These are phyloP conservation scores for Fusarium mexicanum DNA, from an alignment of 2,329 filamentous ascomycete genomes.

Conservation along the genomic window DNA sequence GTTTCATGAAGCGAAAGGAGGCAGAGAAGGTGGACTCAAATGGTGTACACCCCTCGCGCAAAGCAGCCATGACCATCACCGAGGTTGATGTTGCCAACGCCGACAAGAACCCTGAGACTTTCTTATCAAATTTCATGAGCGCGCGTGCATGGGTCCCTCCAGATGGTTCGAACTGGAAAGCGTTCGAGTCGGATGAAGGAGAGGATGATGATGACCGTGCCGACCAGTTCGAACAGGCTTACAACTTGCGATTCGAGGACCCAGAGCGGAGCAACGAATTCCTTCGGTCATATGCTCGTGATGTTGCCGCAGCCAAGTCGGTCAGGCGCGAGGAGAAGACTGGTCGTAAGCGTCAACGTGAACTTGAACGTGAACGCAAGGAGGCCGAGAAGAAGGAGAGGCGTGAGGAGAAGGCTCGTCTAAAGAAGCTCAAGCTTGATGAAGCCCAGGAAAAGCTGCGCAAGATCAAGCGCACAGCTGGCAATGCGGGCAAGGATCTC, in stretches of 20 bases:
- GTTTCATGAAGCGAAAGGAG: conserved; percentile 76
- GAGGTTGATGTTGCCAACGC: conserved; percentile 77
- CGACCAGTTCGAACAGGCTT: conserved; percentile 90
- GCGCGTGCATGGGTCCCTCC: conserved; percentile 87
- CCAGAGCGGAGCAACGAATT: conserved; percentile 88
- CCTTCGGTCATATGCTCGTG: conserved; percentile 88
- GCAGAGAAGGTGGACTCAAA: conserved; percentile 54
- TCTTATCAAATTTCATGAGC: conserved; percentile 95
- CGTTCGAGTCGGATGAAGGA: conserved; percentile 93
- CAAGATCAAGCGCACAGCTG: conserved; percentile 90
- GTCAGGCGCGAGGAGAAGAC: conserved; percentile 86
- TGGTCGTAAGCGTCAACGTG: conserved; percentile 79
- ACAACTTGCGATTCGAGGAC: conserved; percentile 96
- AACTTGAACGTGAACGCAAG: conserved; percentile 79
- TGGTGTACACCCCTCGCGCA: conserved; percentile 67
- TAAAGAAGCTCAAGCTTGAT: conserved; percentile 89
- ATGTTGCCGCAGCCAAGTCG: conserved; percentile 81
- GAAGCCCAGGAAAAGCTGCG: conserved; percentile 87
- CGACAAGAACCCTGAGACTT: conserved; percentile 89
- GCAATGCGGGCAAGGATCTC: conserved; percentile 72
- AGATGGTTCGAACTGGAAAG: conserved; percentile 73
- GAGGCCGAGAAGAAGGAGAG: conserved; percentile 81
- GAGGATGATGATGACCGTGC: conserved; percentile 77
- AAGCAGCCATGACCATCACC: conserved; percentile 56
- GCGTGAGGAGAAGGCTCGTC: conserved; percentile 81